Percentiles rank a stretch among this genome's conserved stretches.
Evolutionary conservation across 148 eudicot genomes (phyloP).

Genomic region (Linanthus parryae): DNA sequence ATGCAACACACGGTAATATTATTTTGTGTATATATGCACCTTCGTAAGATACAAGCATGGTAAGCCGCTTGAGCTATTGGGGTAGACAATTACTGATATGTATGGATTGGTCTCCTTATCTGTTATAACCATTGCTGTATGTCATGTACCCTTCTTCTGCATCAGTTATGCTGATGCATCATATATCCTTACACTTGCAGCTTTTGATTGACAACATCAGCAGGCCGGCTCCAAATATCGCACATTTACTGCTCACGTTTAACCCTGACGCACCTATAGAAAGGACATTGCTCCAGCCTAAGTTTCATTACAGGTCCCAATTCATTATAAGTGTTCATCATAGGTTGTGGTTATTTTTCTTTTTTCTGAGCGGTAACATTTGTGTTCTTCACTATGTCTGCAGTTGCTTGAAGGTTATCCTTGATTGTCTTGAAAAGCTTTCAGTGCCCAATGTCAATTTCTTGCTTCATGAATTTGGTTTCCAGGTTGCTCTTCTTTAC

Average conservation of each 20-base stretch:
- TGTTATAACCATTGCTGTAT: too few species aligned
- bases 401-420: conserved; percentile 96
- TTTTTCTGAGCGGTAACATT: not conserved
- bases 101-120: too few species aligned
- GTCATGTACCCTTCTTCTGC: not conserved
- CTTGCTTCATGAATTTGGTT: conserved; percentile 94
- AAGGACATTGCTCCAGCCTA: conserved; percentile 80
- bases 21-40: too few species aligned
- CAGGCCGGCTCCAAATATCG: conserved; percentile 86
- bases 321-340: conserved; percentile 1
- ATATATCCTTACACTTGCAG: conserved; percentile 31
- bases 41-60: too few species aligned
- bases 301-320: conserved; percentile 78
- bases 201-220: conserved; percentile 82
- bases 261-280: conserved; percentile 78
- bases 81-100: too few species aligned
- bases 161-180: not conserved
- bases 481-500: conserved; percentile 48
- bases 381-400: conserved; percentile 2
- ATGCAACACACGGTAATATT: too few species aligned
- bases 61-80: too few species aligned
- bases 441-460: conserved; percentile 69
- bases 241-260: conserved; percentile 89
- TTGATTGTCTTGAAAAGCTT: conserved; percentile 83
- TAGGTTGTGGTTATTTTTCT: not conserved